Evolutionary conservation across 768 basidiomycete genomes (phyloP).

Genomic region (Kwoniella botswanensis): DNA sequence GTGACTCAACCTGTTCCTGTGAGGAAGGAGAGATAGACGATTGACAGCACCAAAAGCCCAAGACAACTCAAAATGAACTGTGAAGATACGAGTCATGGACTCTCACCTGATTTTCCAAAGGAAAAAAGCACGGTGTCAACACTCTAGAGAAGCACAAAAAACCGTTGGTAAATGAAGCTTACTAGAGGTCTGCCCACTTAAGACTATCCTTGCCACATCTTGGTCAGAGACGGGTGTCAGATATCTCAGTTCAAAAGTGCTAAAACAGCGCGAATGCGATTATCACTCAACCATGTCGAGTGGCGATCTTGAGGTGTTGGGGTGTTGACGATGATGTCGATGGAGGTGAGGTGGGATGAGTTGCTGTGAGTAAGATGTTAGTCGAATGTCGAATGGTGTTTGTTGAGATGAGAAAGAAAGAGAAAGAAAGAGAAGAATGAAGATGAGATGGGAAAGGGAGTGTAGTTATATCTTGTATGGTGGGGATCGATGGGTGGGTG

Average conservation of each 20-base stretch:
- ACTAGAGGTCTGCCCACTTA: constrained; percentile 23
- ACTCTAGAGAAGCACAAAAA: constrained; percentile 25
- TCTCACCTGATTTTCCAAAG: constrained; percentile 30
- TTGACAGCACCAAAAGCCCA: constrained; percentile 16
- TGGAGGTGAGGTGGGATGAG: neutral
- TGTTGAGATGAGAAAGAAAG: constrained; percentile 10
- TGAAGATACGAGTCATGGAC: constrained; percentile 22
- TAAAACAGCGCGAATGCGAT: constrained; percentile 9
- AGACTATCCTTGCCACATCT: constrained; percentile 25
- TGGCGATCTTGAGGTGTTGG: constrained; percentile 11
- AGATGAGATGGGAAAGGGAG: neutral
- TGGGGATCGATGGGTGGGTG: neutral
- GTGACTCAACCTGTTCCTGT: constrained; percentile 28
- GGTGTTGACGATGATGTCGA: constrained; percentile 10
- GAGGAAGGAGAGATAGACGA: constrained; percentile 20
- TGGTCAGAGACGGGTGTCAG: constrained; percentile 30
- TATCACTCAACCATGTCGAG: neutral
- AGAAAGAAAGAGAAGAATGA: constrained; percentile 8
- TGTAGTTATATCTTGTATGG: neutral
- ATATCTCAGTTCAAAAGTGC: constrained; percentile 18
- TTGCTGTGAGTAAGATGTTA: neutral
- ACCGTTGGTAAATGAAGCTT: constrained; percentile 32
- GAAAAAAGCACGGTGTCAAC: constrained; percentile 33
- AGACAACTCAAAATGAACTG: constrained; percentile 14
- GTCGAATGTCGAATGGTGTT: constrained; percentile 11